Percentiles rank a stretch among this genome's conserved stretches.
Conservation (phyloP, 352 stramenopile species). For the Phytophthora sojae region DNA sequence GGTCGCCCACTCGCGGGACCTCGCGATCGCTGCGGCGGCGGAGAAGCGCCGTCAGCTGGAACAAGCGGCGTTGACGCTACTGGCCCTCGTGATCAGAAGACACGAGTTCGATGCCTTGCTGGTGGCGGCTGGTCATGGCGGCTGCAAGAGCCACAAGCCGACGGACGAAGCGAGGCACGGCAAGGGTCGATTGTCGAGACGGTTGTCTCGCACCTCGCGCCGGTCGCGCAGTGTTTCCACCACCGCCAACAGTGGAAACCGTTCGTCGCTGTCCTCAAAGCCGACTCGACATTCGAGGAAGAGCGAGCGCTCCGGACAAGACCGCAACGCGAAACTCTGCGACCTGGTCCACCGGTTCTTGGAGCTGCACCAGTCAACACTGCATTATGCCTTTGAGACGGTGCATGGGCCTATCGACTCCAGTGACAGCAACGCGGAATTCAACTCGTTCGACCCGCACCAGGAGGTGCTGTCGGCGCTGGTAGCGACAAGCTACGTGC, state of each 20-base stretch:
- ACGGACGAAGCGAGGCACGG: constrained; percentile 25
- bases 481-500: constrained; percentile 60
- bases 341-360: constrained; percentile 60
- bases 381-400: constrained; percentile 60
- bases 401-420: constrained; percentile 31
- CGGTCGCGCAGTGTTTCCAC: constrained; percentile 38
- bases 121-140: constrained; percentile 55
- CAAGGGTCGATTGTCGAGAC: constrained; percentile 26
- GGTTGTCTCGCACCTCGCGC: constrained; percentile 27
- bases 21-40: constrained; percentile 18
- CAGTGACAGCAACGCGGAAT: constrained; percentile 22
- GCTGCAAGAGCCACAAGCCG: constrained; percentile 59
- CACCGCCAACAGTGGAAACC: constrained; percentile 10
- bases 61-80: constrained; percentile 41
- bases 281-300: constrained; percentile 9
- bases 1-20: constrained; percentile 31
- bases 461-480: constrained; percentile 53
- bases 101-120: constrained; percentile 69
- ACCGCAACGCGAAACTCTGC: constrained; percentile 49
- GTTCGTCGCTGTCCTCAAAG: constrained; percentile 10
- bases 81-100: constrained; percentile 53
- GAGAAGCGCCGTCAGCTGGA: constrained; percentile 50
- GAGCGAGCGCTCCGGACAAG: constrained; percentile 22
- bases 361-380: constrained; percentile 66
- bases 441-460: constrained; percentile 37